Conservation (phyloP, 2,329 filamentous ascomycete species). For the Thyridium curvatum region DNA sequence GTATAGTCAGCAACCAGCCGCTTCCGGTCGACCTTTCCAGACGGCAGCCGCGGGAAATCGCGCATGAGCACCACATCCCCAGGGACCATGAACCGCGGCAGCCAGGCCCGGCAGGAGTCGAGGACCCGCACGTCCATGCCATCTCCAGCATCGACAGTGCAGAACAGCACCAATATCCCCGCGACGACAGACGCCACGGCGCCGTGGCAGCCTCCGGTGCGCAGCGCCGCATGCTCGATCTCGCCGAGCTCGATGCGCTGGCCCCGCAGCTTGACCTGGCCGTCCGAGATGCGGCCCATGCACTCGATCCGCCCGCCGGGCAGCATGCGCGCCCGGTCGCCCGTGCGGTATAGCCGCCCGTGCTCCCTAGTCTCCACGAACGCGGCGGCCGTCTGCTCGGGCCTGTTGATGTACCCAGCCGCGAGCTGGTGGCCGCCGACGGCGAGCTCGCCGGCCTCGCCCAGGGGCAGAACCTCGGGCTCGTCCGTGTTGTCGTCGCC, state of each 20-base stretch:
- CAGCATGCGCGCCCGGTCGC: slow-evolving; percentile 70
- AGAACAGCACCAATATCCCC: slow-evolving; percentile 69
- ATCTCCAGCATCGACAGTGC: slow-evolving; percentile 39
- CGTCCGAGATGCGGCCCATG: slow-evolving; percentile 69
- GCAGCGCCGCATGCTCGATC: slow-evolving; percentile 63
- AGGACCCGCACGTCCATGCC: slow-evolving; percentile 38
- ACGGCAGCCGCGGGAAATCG: slow-evolving; percentile 68
- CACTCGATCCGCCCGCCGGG: slow-evolving; percentile 64
- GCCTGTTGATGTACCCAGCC: slow-evolving; percentile 73
- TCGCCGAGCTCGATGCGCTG: slow-evolving; percentile 79
- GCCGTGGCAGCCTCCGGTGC: slow-evolving; percentile 54
- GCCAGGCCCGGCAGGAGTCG: slow-evolving; percentile 62
- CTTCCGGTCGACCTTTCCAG: slow-evolving; percentile 76
- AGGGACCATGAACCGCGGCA: slow-evolving; percentile 80
- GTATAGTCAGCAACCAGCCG: slow-evolving; percentile 50
- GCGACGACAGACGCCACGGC: slow-evolving; percentile 62
- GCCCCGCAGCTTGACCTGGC: slow-evolving; percentile 81
- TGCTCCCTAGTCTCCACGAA: slow-evolving; percentile 61
- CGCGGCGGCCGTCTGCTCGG: slow-evolving; percentile 63
- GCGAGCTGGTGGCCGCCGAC: slow-evolving; percentile 78
- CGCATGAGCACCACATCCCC: slow-evolving; percentile 59
- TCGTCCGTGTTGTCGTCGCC: slow-evolving; percentile 18
- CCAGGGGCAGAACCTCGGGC: slow-evolving; percentile 53
- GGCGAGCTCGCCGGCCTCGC: slow-evolving; percentile 71
- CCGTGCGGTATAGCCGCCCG: slow-evolving; percentile 74